Evolutionary conservation across 2,329 filamentous ascomycete genomes (phyloP).

Genomic region (Zymoseptoria ardabiliae): DNA sequence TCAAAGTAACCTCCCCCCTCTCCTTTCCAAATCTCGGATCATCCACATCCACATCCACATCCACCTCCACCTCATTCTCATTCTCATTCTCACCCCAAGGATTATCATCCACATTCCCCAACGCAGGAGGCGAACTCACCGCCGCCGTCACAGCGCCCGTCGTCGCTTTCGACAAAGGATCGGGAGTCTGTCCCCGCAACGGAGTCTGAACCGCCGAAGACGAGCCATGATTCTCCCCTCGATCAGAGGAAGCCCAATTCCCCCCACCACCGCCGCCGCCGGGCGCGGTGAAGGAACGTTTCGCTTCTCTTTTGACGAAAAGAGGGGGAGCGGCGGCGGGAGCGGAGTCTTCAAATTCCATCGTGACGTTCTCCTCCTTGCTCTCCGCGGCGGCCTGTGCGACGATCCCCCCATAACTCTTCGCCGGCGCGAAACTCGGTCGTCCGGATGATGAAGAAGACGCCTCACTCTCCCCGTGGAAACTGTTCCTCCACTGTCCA

Average conservation of each 20-base stretch:
- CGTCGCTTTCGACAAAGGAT: not conserved
- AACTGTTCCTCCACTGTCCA: not conserved
- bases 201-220: too few species aligned
- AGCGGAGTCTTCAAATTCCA: not conserved
- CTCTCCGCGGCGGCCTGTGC: not conserved
- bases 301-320: not conserved
- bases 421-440: not conserved
- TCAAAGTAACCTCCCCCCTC: slow-evolving; percentile 43
- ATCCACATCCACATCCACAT: slow-evolving; percentile 41
- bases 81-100: not conserved
- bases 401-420: slow-evolving; percentile 3
- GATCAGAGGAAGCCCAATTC: not conserved
- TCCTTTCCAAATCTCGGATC: slow-evolving; percentile 41
- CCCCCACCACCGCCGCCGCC: not conserved
- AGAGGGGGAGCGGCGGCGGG: too few species aligned
- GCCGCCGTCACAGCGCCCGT: too few species aligned
- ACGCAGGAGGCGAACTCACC: not conserved
- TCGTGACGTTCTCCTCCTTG: not conserved
- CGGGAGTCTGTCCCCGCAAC: not conserved
- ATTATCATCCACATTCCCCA: not conserved
- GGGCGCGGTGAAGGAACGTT: not conserved
- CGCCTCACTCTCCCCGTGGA: not conserved
- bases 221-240: not conserved
- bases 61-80: not conserved
- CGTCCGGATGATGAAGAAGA: not conserved